Evolutionary conservation across 345 rosid genomes (phyloP), one percentile per base, ranked within the genome.

Genomic region (Eucalyptus tenuipes): DNA sequence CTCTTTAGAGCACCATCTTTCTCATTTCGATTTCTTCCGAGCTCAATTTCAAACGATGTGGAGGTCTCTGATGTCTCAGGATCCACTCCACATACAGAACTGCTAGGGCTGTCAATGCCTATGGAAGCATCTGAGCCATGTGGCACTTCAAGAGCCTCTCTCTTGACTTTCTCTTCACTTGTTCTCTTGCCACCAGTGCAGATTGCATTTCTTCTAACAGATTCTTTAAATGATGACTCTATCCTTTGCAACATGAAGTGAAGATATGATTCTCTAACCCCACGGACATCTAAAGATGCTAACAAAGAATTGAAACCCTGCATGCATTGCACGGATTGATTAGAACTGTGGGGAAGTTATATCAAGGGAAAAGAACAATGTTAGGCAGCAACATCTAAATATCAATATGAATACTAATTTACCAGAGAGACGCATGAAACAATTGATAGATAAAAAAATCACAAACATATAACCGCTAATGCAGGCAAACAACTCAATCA

Each of bases 241-340:
- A 95, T 92, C 92, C 93, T 96, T 85, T 92, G 94, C 93, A 97
- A 91, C 96, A 96, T 92, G 88, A 92, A 91, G 75, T 93, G 93
- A 82, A 97, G 92, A 93, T 95, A 93, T 75, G 97, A 94, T 92
- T 97, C 99, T 52, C 98, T 93, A 87, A 94, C 91, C 87, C 99
- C 99, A 20, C 97, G 98, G 13, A 92, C 94, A 91, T 97, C 99
- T 93, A 97, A 91, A 90, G 92, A 93, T 87, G 95, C 92, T 91
- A 95, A 66, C 64, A 97, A 87, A 71, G 92, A 91, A 88, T 95
- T 95, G 90, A 97, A 96, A 91, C 91, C 96, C 98, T 97, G 96
- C 91, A 92, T 49, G 49, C 14, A 71, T 31, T 37, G 27, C 82
- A 42, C 10, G 40, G 52, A 87, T 86, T 15, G 59, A 71, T 48